Evolutionary conservation across 495 filamentous ascomycete genomes (phyloP).

Genomic region (Wilcoxina mikolae): DNA sequence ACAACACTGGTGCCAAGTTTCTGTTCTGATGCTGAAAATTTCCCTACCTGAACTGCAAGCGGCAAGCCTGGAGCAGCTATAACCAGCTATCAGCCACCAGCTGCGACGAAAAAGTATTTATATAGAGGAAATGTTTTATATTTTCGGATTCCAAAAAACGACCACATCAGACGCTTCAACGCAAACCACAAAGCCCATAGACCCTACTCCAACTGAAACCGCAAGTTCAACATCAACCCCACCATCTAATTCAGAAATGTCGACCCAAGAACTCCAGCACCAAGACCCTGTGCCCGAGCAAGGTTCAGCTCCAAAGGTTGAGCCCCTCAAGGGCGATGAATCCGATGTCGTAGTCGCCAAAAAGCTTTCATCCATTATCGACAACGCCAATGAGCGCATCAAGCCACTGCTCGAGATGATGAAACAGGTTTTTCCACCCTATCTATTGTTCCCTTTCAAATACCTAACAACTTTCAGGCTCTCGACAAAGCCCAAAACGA

Average conservation of each 20-base stretch:
- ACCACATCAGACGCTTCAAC: background rate
- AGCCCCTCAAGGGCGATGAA: slow-evolving; percentile 42
- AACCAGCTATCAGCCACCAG: no score
- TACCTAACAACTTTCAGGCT: slow-evolving; percentile 32
- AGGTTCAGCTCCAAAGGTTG: slow-evolving; percentile 39
- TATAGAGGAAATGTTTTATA: no score
- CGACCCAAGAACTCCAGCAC: background rate
- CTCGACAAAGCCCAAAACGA: slow-evolving; percentile 61
- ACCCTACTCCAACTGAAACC: background rate
- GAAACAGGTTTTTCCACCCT: slow-evolving; percentile 38
- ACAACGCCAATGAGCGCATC: slow-evolving; percentile 66
- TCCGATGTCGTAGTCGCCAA: slow-evolving; percentile 60
- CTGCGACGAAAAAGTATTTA: no score
- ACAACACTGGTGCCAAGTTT: background rate
- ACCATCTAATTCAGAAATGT: background rate
- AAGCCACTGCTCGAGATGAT: slow-evolving; percentile 80
- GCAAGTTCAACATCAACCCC: background rate
- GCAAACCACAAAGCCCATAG: background rate
- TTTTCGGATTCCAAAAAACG: background rate
- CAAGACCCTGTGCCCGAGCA: slow-evolving; percentile 33
- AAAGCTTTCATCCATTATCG: slow-evolving; percentile 60
- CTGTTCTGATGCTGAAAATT: background rate
- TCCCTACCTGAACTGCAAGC: background rate
- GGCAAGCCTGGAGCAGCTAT: no score
- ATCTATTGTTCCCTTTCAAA: slow-evolving; percentile 5